Evolutionary conservation across 2,329 filamentous ascomycete genomes (phyloP), one percentile per base, ranked within the genome.

Genomic region (Stagonosporopsis cucurbitacearum): DNA sequence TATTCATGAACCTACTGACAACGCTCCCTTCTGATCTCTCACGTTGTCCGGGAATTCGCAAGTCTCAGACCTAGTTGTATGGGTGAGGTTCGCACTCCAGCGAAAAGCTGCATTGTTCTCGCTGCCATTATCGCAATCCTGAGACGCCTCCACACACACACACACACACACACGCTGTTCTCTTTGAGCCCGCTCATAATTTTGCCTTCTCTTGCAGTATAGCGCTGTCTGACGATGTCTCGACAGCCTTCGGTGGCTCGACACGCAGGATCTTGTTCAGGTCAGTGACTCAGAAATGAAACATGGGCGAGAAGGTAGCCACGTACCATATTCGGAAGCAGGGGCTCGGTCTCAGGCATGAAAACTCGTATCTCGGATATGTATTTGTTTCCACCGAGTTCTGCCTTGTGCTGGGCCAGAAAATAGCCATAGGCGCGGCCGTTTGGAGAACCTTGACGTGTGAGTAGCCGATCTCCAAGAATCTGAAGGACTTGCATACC

Each of bases 291-390:
- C 19, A 9, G 15, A 17, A 19, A 17, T 17, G 19, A 8, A 9
- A 35, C 6, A 6, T 6, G 11, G 17, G 19, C 4, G 19, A 6
- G 9, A 35, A 35, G 15, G 15, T 2, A 11, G 11, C 4, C 15
- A 17, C 33, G 11, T 15, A 62, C 35, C 43, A 59, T 43, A 23
- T 58, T 42, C 8, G 47, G 47, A 22, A 32, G 15, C 2, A 28
- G 19, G 3, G 44, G 44, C n/a, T 37, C 23, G 17, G 30, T 26
- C 2, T 28, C 42, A 8, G 26, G 35, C 23, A 55, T 40, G 37
- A 62, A 59, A 9, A 62, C 48, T 5, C 49, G 51, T 9, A 62
- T 52, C 19, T 55, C 57, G 3, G 50, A 48, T 9, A 57, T 41
- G 19, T 45, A 50, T 44, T 50, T 57, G 11, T 51, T 44, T 3